Evolutionary conservation across 2,329 filamentous ascomycete genomes (phyloP), one percentile per base, ranked within the genome.

Genomic region (Fusarium cyanostomum): DNA sequence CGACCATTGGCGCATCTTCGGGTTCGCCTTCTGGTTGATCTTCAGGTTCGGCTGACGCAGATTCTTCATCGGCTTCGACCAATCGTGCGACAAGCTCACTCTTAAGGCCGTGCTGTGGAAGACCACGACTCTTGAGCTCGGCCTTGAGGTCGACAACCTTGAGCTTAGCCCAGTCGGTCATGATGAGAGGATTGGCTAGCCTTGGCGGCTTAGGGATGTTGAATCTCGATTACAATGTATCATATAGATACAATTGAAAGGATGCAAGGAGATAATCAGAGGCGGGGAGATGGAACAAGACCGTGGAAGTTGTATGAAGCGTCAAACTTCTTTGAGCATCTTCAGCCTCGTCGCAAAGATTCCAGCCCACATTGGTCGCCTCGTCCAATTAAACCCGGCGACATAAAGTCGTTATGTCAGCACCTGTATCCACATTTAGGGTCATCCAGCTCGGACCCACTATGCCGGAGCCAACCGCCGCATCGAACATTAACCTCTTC

Each of bases 81-180:
- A 94, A 77, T 57, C 89, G 86, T 59, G 89, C 84, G 53, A 94
- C 82, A 42, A 93, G 84, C 58, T 90, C 90, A 21, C 87, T 83
- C 73, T 93, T 91, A 49, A 92, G 82, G 8, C 91, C 91, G 21
- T 85, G 85, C 60, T 87, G 84, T 7, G 87, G 80, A 34, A 94
- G 84, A n/a, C 88, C 87, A 63, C 90, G 86, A 56, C 81, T 82
- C 77, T 91, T 92, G 37, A 94, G 82, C 79, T 93, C 90, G 18
- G 86, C 86, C 76, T 89, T 90, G 56, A 94, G 83, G 71, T 93
- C 89, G 30, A 88, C 81, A 62, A 94, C 91, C 78, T 91, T 94
- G 71, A 89, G 83, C 75, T 79, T 83, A 60, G 75, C 77, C 79
- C 82, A 86, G 67, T 85, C 83, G 48, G 78, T 76, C 81, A 83